Conservation (phyloP, 23 red algal genomes). For the Gracilaria gracilis region DNA sequence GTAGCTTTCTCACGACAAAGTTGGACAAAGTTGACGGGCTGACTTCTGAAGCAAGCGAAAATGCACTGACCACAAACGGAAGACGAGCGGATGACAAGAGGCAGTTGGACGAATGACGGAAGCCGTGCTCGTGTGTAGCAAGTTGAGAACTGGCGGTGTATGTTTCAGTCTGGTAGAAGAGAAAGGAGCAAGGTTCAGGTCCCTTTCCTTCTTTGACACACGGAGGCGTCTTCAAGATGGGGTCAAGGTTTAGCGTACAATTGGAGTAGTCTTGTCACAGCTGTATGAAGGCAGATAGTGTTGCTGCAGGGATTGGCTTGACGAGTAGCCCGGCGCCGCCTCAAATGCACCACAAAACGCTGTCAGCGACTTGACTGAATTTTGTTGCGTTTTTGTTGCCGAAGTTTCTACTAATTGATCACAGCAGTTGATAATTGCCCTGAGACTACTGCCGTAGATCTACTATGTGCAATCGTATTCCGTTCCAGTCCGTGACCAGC, state of each 20-base stretch:
- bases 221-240: not conserved
- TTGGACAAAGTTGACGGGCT: not conserved
- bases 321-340: not conserved
- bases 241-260: not conserved
- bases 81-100: too few species aligned
- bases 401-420: not conserved
- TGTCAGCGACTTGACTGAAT: conserved; percentile 36
- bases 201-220: not conserved
- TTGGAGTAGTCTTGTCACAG: not conserved
- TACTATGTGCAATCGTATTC: too few species aligned
- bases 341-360: conserved; percentile 5
- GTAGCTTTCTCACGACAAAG: not conserved
- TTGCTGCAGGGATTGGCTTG: not conserved
- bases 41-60: not conserved
- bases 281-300: too few species aligned
- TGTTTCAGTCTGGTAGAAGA: not conserved
- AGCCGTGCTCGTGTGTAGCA: not conserved
- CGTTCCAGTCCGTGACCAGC: too few species aligned
- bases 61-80: not conserved
- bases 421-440: not conserved
- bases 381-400: not conserved
- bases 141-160: not conserved
- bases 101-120: not conserved
- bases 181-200: not conserved
- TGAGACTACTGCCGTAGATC: too few species aligned